Conservation (phyloP, 2,329 filamentous ascomycete genomes). For the Fusarium sambucinum region DNA sequence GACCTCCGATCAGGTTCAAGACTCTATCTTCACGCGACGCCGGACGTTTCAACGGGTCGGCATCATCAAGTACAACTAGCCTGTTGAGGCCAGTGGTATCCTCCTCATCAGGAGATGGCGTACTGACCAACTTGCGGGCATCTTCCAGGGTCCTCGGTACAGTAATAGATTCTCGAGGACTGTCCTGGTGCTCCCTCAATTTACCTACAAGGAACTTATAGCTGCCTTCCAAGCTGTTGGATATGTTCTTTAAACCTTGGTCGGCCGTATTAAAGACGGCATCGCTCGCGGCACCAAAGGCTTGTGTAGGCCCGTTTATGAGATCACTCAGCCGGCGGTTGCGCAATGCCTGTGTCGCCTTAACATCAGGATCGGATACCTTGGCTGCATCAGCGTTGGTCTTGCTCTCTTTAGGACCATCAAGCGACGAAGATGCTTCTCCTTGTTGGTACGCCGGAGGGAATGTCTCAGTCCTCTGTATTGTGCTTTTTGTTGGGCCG, state of each 20-base stretch:
- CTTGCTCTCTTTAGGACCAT: slow-evolving; percentile 51
- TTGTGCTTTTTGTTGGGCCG: slow-evolving; percentile 70
- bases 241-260: slow-evolving; percentile 91
- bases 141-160: slow-evolving; percentile 94
- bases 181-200: slow-evolving; percentile 76
- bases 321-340: slow-evolving; percentile 86
- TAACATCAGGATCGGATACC: slow-evolving; percentile 57
- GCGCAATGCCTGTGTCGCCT: slow-evolving; percentile 64
- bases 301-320: slow-evolving; percentile 85
- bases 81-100: slow-evolving; percentile 70
- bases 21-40: slow-evolving; percentile 70
- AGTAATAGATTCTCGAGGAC: slow-evolving; percentile 61
- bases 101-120: slow-evolving; percentile 73
- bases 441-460: slow-evolving; percentile 67
- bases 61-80: slow-evolving; percentile 58
- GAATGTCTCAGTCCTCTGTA: slow-evolving; percentile 66
- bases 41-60: slow-evolving; percentile 49
- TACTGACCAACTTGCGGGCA: slow-evolving; percentile 87
- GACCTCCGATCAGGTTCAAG: slow-evolving; percentile 77
- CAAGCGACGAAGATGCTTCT: slow-evolving; percentile 52
- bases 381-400: slow-evolving; percentile 53
- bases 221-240: slow-evolving; percentile 88
- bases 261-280: slow-evolving; percentile 90
- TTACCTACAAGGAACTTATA: slow-evolving; percentile 94
- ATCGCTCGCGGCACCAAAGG: slow-evolving; percentile 85